Conservation (phyloP, 495 filamentous ascomycete genomes). For the Oleoguttula mirabilis region DNA sequence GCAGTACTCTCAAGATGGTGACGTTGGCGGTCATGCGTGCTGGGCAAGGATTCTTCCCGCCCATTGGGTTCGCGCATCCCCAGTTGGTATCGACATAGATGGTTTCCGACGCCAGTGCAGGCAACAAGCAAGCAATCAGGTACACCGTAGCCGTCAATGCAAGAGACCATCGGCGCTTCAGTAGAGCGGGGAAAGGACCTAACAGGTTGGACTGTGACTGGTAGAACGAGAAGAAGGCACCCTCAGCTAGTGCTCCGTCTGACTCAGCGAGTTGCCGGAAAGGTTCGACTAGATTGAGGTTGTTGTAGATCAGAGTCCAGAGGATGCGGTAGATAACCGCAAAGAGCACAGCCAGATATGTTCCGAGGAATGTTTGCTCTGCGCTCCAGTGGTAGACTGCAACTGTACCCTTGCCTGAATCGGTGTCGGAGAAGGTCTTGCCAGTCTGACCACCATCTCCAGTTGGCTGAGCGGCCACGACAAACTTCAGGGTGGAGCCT, state of each 20-base stretch:
- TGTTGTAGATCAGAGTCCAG: slow-evolving; percentile 8
- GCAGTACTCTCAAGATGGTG: slow-evolving; percentile 1
- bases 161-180: slow-evolving; percentile 1
- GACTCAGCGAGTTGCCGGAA: slow-evolving; percentile 8
- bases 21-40: slow-evolving; percentile 4
- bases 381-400: not conserved
- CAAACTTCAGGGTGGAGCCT: too few relatives aligned
- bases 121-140: slow-evolving; percentile 3
- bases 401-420: not conserved
- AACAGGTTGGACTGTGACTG: slow-evolving; percentile 11
- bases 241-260: slow-evolving; percentile 9
- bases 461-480: too few relatives aligned
- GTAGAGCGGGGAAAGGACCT: not conserved
- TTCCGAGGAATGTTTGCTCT: slow-evolving; percentile 7
- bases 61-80: slow-evolving; percentile 4
- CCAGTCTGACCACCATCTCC: too few relatives aligned
- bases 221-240: slow-evolving; percentile 14
- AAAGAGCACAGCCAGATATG: slow-evolving; percentile 11
- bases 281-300: slow-evolving; percentile 9
- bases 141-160: not conserved
- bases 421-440: too few relatives aligned
- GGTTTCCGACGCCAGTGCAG: slow-evolving; percentile 11
- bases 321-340: slow-evolving; percentile 12
- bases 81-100: slow-evolving; percentile 11
- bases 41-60: slow-evolving; percentile 5